Base-by-base conservation (phyloP, 2,329 filamentous ascomycete species). In the Cadophora luteo-olivacea region DNA sequence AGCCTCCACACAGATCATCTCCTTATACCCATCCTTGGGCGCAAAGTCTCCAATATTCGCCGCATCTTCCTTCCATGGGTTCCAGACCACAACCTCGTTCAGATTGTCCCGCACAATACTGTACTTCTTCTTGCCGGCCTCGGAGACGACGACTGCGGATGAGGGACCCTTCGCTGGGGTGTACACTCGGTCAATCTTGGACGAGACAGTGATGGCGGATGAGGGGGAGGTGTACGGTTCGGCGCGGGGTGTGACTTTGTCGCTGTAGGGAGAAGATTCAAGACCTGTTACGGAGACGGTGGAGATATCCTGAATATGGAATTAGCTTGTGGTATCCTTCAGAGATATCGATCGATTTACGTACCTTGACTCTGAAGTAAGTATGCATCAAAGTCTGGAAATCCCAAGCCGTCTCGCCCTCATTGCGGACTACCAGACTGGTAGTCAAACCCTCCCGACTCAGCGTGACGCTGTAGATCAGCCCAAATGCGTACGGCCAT, bases 1-100 rank as follows among this genome's bases (percentile, higher is more conserved):
- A 2, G 95, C 92, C 84, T 99, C 96, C 62, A 98, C 88, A 78
- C 96, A 98, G 54, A 99, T 84, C 93, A 98, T 97, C 68, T 93
- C 88, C 84, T 93, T 93, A 84, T 91, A 98, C 48, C 92, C 96
- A 65, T 94, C 92, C 77, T 97, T 92, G 61, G 96, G 96, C 68
- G 86, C 87, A 79, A 98, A 97, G 80, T 99, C 96, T 64, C 84
- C 89, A 82, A 97, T 97, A 5, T 86, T 86, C 75, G 89, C 87
- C 1, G 92, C 89, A 84, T 97, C 97, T 72, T 94, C 92, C 51
- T 86, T 85, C 94, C 95, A 97, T 1, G 96, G 96, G 81, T 99
- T 99, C 96, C 96, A 99, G 36, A 98, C 92, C 0, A 97, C 95
- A 19, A 96, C 90, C 74, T 98, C 93, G 70, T 87, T 87, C 73